These are phyloP conservation scores for Sherardia arvensis DNA, from an alignment of 257 asterid species.

Conservation along the genomic window DNA sequence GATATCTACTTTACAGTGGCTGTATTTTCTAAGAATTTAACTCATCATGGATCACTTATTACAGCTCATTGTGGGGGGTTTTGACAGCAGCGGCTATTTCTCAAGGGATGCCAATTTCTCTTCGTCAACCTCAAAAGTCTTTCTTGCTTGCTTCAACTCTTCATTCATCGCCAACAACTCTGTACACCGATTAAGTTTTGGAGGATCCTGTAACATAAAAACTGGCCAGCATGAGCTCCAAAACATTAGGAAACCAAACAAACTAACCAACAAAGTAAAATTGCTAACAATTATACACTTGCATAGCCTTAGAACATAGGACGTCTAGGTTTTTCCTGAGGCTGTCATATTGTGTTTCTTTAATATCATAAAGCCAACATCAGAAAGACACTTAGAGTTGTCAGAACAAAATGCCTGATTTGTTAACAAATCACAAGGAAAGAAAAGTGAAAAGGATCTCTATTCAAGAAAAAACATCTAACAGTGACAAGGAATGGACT, in stretches of 20 bases:
- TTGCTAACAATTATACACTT: neutral
- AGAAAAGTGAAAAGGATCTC: neutral
- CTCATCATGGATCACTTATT: neutral
- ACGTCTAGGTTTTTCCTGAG: no score
- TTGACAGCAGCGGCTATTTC: slow-evolving; percentile 13
- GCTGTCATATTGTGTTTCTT: neutral
- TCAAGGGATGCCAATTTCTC: slow-evolving; percentile 67
- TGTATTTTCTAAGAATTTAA: no score
- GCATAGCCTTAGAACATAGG: no score
- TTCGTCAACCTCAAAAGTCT: slow-evolving; percentile 71
- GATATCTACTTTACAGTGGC: neutral
- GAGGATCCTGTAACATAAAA: slow-evolving; percentile 48
- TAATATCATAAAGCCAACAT: neutral
- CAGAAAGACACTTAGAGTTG: neutral
- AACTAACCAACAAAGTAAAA: neutral
- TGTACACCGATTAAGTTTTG: slow-evolving; percentile 66
- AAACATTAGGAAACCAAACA: neutral
- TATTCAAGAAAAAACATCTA: neutral
- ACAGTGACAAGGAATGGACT: neutral
- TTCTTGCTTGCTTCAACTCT: slow-evolving; percentile 88
- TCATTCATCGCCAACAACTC: slow-evolving; percentile 84
- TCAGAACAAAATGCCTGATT: neutral
- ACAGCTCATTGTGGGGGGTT: no score
- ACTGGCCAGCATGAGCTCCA: neutral
- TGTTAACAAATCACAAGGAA: neutral